A percentile compares a stretch with the other conserved stretches of the same genome.
These are phyloP conservation scores for Bathelium albidoporum DNA, from an alignment of 495 filamentous ascomycete genomes.

Conservation along the genomic window DNA sequence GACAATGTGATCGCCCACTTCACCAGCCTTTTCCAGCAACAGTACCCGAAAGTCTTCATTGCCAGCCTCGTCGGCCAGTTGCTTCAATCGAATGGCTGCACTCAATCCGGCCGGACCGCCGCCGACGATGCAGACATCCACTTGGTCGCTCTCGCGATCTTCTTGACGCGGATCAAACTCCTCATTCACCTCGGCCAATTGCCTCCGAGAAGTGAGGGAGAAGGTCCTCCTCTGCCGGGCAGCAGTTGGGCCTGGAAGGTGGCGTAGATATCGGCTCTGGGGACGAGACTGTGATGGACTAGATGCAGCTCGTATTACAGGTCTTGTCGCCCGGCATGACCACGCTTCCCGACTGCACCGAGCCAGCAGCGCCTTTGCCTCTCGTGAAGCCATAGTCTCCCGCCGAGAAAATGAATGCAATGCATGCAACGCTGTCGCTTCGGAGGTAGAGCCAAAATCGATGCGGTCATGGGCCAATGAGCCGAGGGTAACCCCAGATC, in stretches of 20 bases:
- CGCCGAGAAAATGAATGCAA: not conserved
- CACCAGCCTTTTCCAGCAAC: conserved; percentile 88
- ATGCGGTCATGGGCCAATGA: not conserved
- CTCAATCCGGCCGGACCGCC: conserved; percentile 87
- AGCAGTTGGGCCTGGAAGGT: conserved; percentile 8
- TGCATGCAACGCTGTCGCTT: too few species aligned
- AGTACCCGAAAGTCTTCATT: conserved; percentile 93
- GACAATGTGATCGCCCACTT: conserved; percentile 88
- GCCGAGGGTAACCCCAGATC: not conserved
- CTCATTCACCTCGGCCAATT: conserved; percentile 44
- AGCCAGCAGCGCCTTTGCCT: not conserved
- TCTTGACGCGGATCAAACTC: conserved; percentile 64
- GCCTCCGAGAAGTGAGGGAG: conserved; percentile 12
- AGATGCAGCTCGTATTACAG: not conserved
- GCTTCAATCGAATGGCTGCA: conserved; percentile 89
- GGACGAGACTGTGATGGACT: not conserved
- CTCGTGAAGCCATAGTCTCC: not conserved
- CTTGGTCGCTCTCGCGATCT: conserved; percentile 82
- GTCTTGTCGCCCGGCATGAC: not conserved
- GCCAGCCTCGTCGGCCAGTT: conserved; percentile 88
- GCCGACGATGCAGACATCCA: conserved; percentile 94
- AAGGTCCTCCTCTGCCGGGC: conserved; percentile 12
- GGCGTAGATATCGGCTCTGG: not conserved
- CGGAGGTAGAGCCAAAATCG: not conserved
- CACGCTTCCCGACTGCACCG: not conserved